Evolutionary conservation across 176 grass and related monocot species (phyloP).

Genomic region (Aegilops longissima): DNA sequence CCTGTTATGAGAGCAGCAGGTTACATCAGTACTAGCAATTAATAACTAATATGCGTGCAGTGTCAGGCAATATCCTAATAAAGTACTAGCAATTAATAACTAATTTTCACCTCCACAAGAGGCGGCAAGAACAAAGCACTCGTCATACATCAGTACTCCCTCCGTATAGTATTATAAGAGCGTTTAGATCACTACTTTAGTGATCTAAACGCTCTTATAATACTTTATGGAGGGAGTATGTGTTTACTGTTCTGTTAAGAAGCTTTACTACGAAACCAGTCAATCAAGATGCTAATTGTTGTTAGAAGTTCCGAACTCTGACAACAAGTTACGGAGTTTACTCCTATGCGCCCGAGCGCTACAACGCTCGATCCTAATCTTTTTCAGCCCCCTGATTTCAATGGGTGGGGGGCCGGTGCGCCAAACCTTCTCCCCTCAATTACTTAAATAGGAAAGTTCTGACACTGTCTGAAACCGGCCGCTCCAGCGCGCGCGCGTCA

Average conservation of each 20-base stretch:
- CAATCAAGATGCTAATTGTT: constrained; percentile 9
- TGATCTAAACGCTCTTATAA: too few species aligned
- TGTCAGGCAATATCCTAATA: not conserved
- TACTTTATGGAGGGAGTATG: not conserved
- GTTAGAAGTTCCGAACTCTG: constrained; percentile 15
- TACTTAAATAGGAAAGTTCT: too few species aligned
- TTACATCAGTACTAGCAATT: not conserved
- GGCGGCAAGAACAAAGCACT: not conserved
- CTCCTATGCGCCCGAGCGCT: too few species aligned
- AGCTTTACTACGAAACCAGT: not conserved
- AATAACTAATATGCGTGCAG: not conserved
- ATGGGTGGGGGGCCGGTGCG: too few species aligned
- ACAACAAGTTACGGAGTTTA: not conserved
- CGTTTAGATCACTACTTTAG: too few species aligned
- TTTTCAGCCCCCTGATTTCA: too few species aligned
- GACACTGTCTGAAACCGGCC: too few species aligned
- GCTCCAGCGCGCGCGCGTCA: too few species aligned
- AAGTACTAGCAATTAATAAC: constrained; percentile 6
- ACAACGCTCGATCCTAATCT: too few species aligned
- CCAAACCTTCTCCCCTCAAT: too few species aligned
- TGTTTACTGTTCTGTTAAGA: not conserved
- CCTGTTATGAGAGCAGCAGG: constrained; percentile 36
- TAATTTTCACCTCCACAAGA: not conserved
- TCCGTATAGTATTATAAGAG: too few species aligned
- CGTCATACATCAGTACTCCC: not conserved